phyloP scores from a whole-genome alignment of 331 rosid genomes.

The Quercus lobata region DNA sequence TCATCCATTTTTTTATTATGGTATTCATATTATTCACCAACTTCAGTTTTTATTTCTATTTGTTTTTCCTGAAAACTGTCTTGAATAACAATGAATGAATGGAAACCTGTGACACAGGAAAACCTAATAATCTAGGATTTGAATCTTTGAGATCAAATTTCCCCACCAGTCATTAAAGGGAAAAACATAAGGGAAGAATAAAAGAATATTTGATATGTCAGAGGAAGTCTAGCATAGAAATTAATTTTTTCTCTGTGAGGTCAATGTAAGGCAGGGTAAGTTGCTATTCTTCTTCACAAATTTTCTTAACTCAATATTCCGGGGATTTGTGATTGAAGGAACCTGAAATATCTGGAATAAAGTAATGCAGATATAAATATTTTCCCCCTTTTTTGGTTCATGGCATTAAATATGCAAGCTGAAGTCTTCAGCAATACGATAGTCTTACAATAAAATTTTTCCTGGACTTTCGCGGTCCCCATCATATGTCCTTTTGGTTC shows the following conservation, averaged over 20 bases:
- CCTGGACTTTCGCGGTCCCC: too few species aligned
- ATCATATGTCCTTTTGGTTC: too few species aligned
- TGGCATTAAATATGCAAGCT: too few species aligned
- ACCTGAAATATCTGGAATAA: background rate
- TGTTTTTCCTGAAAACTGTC: background rate
- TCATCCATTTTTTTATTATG: background rate
- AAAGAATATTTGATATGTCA: background rate
- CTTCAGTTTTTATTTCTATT: background rate
- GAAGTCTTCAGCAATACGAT: too few species aligned
- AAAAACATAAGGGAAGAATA: background rate
- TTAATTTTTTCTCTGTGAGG: background rate
- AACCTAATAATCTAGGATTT: background rate
- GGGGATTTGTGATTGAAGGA: background rate
- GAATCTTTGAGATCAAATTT: background rate
- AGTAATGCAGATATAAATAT: too few species aligned
- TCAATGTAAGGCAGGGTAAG: background rate
- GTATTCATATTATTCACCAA: background rate
- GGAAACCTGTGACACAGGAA: background rate
- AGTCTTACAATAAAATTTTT: too few species aligned
- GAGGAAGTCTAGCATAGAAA: background rate
- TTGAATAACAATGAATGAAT: background rate
- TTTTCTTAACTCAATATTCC: background rate
- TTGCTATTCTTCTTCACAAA: background rate
- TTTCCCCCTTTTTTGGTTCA: too few species aligned
- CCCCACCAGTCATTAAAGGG: background rate